These are phyloP conservation scores for Ophiostoma sp. DNA, from an alignment of 2,329 filamentous ascomycete genomes.

Conservation along the genomic window DNA sequence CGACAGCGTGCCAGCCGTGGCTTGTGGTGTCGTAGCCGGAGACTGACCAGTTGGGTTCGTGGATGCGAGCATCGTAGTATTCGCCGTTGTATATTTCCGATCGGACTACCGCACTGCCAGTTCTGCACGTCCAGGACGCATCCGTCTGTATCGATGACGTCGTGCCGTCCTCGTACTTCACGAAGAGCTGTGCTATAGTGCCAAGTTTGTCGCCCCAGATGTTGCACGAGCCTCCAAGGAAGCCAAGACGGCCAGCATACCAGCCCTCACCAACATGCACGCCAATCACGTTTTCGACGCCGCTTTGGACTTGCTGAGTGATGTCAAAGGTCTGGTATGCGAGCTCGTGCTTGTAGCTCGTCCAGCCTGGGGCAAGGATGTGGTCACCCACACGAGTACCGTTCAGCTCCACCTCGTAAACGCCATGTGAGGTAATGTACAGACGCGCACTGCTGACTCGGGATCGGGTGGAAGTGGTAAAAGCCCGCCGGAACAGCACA, in stretches of 20 bases:
- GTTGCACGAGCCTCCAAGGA: constrained; percentile 27
- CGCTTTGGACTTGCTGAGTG: constrained; percentile 31
- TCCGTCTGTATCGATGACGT: not conserved
- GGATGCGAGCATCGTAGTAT: not conserved
- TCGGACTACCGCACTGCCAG: not conserved
- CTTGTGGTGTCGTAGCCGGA: not conserved
- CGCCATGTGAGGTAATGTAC: not conserved
- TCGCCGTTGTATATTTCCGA: not conserved
- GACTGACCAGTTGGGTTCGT: not conserved
- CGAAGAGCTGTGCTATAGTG: constrained; percentile 31
- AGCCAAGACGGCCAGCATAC: constrained; percentile 36
- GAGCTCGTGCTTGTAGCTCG: constrained; percentile 38
- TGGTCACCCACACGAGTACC: constrained; percentile 28
- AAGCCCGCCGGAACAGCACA: not conserved
- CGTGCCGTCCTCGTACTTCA: not conserved
- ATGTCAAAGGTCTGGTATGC: constrained; percentile 42
- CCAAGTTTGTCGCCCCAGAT: constrained; percentile 39
- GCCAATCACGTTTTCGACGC: constrained; percentile 28
- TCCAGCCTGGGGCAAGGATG: constrained; percentile 39
- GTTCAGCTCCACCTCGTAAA: not conserved
- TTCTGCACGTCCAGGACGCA: not conserved
- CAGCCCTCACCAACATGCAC: constrained; percentile 43
- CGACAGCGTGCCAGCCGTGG: not conserved
- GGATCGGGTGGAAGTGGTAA: not conserved
- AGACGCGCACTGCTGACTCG: not conserved